Evolutionary conservation across 169 alveolate species (phyloP).

Genomic region (Toxoplasma gondii): DNA sequence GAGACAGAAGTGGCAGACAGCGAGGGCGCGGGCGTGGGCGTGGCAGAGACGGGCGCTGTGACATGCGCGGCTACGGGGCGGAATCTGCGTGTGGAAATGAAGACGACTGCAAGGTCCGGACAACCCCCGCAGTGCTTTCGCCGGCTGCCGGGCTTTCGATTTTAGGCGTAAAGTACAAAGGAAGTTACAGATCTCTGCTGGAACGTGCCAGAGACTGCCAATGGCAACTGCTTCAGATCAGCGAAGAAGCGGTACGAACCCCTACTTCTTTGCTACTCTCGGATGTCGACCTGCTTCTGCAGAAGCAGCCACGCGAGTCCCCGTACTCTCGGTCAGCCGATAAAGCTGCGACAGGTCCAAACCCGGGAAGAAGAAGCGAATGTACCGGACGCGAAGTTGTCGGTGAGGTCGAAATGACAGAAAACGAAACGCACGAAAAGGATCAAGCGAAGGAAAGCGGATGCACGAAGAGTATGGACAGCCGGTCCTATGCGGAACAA

Average conservation of each 20-base stretch:
- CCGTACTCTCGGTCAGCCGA: neutral
- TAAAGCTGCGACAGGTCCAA: neutral
- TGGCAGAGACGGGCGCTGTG: neutral
- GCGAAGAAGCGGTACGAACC: neutral
- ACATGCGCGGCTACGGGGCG: neutral
- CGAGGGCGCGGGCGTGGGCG: neutral
- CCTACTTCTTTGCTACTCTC: constrained; percentile 24
- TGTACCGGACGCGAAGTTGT: neutral
- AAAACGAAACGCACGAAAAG: neutral
- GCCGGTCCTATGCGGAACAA: neutral
- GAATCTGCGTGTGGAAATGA: neutral
- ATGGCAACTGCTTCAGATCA: constrained; percentile 31
- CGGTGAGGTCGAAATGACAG: neutral
- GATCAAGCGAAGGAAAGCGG: neutral
- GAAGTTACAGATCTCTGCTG: constrained; percentile 14
- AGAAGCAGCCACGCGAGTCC: neutral
- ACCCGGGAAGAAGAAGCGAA: neutral
- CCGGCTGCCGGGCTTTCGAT: neutral
- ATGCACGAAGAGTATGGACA: too few relatives aligned
- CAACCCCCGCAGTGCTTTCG: neutral
- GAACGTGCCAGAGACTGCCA: constrained; percentile 15
- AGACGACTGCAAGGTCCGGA: neutral
- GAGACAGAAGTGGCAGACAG: neutral
- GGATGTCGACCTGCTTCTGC: constrained; percentile 41
- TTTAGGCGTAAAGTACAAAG: constrained; percentile 3